Conservation (phyloP, 805 yeast species). For the Kazachstania kunashirensis region DNA sequence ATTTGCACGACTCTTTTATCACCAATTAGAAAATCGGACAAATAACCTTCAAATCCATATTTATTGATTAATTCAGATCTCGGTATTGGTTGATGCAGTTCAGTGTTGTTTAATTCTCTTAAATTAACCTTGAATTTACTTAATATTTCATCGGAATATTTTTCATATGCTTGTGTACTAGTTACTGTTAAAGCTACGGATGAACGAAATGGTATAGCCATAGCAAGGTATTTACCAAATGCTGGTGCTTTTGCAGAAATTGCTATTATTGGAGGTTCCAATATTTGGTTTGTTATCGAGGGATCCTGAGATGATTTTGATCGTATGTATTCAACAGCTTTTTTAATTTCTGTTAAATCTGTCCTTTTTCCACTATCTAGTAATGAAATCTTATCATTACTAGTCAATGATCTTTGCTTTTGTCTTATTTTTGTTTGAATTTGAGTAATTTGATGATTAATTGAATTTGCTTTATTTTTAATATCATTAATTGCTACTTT, state of each 20-base stretch:
- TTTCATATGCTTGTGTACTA: slow-evolving; percentile 39
- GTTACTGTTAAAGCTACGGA: slow-evolving; percentile 56
- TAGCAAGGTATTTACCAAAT: slow-evolving; percentile 49
- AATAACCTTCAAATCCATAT: slow-evolving; percentile 72
- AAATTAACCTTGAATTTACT: slow-evolving; percentile 44
- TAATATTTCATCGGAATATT: slow-evolving; percentile 36
- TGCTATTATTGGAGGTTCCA: slow-evolving; percentile 67
- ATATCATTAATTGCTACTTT: slow-evolving; percentile 17
- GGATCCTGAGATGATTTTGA: slow-evolving; percentile 25
- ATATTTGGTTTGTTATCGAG: slow-evolving; percentile 36
- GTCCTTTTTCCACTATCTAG: slow-evolving; percentile 29
- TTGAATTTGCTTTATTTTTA: slow-evolving; percentile 26
- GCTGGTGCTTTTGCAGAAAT: slow-evolving; percentile 42
- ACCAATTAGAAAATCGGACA: slow-evolving; percentile 63
- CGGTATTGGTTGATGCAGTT: slow-evolving; percentile 18
- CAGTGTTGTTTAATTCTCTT: slow-evolving; percentile 35
- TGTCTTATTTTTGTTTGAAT: slow-evolving; percentile 28
- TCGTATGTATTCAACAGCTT: slow-evolving; percentile 29
- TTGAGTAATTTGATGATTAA: slow-evolving; percentile 34
- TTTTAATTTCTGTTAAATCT: slow-evolving; percentile 27
- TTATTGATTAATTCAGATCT: slow-evolving; percentile 29
- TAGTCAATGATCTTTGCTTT: slow-evolving; percentile 31
- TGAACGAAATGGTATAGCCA: slow-evolving; percentile 44
- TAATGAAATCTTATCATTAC: slow-evolving; percentile 44
- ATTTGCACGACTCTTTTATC: slow-evolving; percentile 62